Evolutionary conservation across 2,329 filamentous ascomycete species (phyloP).

Genomic region (Blastomyces emzantsi): DNA sequence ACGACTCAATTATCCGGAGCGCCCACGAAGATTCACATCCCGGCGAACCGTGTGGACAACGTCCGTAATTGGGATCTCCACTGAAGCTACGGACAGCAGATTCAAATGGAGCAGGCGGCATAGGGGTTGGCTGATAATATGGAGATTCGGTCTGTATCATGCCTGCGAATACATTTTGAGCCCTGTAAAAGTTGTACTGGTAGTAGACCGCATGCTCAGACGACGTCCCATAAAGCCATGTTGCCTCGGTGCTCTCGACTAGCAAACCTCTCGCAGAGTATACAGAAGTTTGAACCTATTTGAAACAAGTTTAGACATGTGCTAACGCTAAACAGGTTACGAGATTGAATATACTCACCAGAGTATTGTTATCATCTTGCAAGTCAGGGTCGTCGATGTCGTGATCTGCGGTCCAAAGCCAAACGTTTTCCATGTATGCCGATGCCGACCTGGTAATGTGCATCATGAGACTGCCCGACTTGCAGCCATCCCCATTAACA

Average conservation of each 20-base stretch:
- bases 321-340: no score
- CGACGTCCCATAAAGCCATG: conserved; percentile 9
- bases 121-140: conserved; percentile 10
- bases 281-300: conserved; percentile 1
- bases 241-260: conserved; percentile 6
- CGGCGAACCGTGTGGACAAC: neutral
- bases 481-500: conserved; percentile 13
- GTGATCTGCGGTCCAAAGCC: conserved; percentile 29
- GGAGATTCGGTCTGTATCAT: conserved; percentile 9
- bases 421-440: conserved; percentile 28
- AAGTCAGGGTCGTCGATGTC: conserved; percentile 21
- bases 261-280: conserved; percentile 7
- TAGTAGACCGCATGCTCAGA: conserved; percentile 9
- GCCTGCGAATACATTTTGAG: conserved; percentile 5
- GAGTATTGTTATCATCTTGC: conserved; percentile 8
- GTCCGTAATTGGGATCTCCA: neutral
- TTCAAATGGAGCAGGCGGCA: conserved; percentile 4
- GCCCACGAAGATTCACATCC: conserved; percentile 7
- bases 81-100: neutral
- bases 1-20: conserved; percentile 6
- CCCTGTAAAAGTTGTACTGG: conserved; percentile 7
- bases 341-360: neutral
- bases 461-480: conserved; percentile 42
- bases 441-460: conserved; percentile 51
- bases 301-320: neutral